These are phyloP conservation scores for Paraphoma sp. DNA, from an alignment of 2,329 filamentous ascomycete genomes.

Conservation along the genomic window DNA sequence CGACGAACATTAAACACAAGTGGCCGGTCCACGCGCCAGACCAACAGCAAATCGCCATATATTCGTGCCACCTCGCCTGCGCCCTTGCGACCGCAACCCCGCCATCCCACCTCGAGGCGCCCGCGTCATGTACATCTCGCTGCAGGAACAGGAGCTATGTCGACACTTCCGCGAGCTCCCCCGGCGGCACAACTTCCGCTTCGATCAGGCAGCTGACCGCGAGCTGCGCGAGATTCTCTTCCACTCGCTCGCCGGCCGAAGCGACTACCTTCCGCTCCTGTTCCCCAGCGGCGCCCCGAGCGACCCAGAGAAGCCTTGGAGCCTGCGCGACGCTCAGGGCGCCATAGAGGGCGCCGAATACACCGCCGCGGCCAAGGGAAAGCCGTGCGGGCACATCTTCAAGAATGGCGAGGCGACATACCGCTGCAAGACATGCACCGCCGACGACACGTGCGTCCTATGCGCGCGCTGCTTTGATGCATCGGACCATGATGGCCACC, in stretches of 20 bases:
- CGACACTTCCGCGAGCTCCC: conserved; percentile 82
- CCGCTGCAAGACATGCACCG: conserved; percentile 89
- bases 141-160: conserved; percentile 80
- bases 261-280: conserved; percentile 77
- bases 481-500: conserved; percentile 92
- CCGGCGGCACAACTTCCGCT: conserved; percentile 74
- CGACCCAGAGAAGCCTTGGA: conserved; percentile 67
- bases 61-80: background rate
- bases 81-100: conserved; percentile 5
- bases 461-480: conserved; percentile 95
- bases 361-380: conserved; percentile 86
- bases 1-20: conserved; percentile 5
- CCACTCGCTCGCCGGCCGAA: conserved; percentile 79
- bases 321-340: conserved; percentile 85
- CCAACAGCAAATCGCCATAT: background rate
- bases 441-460: conserved; percentile 93
- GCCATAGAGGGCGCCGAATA: conserved; percentile 95
- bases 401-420: conserved; percentile 93
- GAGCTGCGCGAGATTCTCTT: conserved; percentile 83
- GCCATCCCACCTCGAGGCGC: conserved; percentile 17
- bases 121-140: conserved; percentile 54
- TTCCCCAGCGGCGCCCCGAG: conserved; percentile 77
- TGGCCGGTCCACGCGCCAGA: conserved; percentile 23
- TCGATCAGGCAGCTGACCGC: conserved; percentile 71
- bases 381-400: conserved; percentile 97